These are phyloP conservation scores for Talaromyces nanjingensis DNA, from an alignment of 495 filamentous ascomycete genomes.

Conservation along the genomic window DNA sequence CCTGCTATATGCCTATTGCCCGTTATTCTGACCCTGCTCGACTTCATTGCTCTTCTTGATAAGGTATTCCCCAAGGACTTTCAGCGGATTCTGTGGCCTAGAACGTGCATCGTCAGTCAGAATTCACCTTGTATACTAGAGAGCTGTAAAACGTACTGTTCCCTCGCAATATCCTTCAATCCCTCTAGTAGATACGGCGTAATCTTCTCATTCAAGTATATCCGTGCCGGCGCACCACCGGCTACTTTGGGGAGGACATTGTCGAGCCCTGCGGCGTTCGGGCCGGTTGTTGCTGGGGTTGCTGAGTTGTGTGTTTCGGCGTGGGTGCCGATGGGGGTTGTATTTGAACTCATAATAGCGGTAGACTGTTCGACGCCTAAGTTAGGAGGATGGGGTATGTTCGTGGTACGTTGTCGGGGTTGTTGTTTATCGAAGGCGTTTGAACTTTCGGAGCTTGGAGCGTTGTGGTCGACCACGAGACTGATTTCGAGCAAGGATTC, in stretches of 20 bases:
- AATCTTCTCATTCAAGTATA: constrained; percentile 86
- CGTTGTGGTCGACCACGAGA: not conserved
- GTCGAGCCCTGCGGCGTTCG: not conserved
- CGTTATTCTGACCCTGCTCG: constrained; percentile 28
- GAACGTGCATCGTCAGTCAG: constrained; percentile 1
- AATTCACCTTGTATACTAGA: not conserved
- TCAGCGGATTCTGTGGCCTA: constrained; percentile 74
- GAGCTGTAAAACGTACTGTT: constrained; percentile 60
- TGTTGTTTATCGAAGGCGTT: not conserved
- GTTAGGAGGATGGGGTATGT: too few species aligned
- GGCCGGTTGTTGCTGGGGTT: constrained; percentile 14
- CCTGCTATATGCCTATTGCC: not conserved
- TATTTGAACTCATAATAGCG: constrained; percentile 41
- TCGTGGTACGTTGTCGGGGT: too few species aligned
- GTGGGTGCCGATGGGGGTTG: constrained; percentile 26
- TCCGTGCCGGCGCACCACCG: constrained; percentile 79
- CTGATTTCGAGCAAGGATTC: not conserved
- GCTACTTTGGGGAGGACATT: constrained; percentile 14
- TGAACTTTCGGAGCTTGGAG: not conserved
- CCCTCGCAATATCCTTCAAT: constrained; percentile 79
- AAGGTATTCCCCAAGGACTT: constrained; percentile 79
- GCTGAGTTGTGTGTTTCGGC: constrained; percentile 18
- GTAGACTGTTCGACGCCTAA: constrained; percentile 10
- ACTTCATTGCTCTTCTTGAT: constrained; percentile 73
- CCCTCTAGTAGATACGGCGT: constrained; percentile 80